Evolutionary conservation across 2,329 filamentous ascomycete genomes (phyloP).

Genomic region (Chalaropsis thielavioides): DNA sequence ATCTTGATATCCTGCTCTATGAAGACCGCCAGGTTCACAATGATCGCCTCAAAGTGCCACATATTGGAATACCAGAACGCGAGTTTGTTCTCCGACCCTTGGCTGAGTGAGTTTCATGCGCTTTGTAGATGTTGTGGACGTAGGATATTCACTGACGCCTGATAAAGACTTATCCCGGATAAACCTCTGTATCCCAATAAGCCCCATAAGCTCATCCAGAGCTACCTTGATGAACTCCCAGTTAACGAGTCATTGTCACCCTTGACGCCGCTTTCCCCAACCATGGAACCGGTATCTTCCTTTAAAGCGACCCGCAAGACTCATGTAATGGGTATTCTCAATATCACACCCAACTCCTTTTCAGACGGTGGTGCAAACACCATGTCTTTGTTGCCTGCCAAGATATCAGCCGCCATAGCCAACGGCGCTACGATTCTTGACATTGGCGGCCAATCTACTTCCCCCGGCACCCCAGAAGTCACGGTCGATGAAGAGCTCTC

Average conservation of each 20-base stretch:
- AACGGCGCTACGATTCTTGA: constrained; percentile 75
- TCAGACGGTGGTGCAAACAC: constrained; percentile 68
- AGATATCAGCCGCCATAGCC: constrained; percentile 51
- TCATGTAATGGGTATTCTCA: constrained; percentile 83
- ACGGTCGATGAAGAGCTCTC: constrained; percentile 57
- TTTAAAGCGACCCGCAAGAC: constrained; percentile 47
- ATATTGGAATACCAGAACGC: constrained; percentile 70
- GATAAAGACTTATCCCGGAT: constrained; percentile 38
- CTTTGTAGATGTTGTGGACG: not conserved
- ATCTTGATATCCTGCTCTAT: constrained; percentile 83
- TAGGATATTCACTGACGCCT: not conserved
- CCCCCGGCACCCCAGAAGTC: constrained; percentile 58
- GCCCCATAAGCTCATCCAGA: constrained; percentile 46
- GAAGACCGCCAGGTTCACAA: constrained; percentile 50
- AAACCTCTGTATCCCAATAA: constrained; percentile 37
- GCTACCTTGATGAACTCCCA: constrained; percentile 46
- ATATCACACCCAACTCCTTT: constrained; percentile 92
- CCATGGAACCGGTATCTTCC: constrained; percentile 41
- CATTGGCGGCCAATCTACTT: constrained; percentile 83
- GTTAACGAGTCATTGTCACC: constrained; percentile 40
- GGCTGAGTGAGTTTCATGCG: constrained; percentile 44
- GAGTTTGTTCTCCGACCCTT: constrained; percentile 88
- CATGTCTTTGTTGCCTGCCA: constrained; percentile 44
- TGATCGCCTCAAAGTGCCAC: constrained; percentile 68
- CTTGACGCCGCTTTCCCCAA: constrained; percentile 37